Evolutionary conservation across 1,284 basidiomycete genomes (phyloP), one percentile per base, ranked within the genome.

Genomic region (Trichosporon sp.): DNA sequence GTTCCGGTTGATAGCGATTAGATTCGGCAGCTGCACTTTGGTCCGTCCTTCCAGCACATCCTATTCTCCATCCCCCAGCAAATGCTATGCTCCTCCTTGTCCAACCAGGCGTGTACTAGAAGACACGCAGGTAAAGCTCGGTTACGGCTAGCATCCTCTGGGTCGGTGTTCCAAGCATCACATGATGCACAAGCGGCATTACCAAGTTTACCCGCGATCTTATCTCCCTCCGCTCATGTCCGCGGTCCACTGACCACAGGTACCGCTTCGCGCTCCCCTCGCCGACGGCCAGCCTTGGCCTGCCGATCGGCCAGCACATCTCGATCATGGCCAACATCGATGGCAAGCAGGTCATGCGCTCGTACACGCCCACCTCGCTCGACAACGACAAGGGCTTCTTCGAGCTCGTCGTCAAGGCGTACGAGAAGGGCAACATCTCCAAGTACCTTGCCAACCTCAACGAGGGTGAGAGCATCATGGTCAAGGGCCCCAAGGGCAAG

Each of bases 401-500:
- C 81, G 95, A 99, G 83, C 89, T 99, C 69, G 88, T 99, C 77
- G 91, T 99, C 86, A 99, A 99, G 90, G 94, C 94, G 6, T 99
- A 99, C 82, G 95, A 97, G 80, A 91, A 94, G 82, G 97, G 97
- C 71, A 99, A 98, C 86, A 92, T 99, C 80, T 98, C 96, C 23
- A 89, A 90, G 74, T 88, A 92, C 84, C 87, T 97, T 77, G 88
- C 88, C 56, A 85, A 88, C 64, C 87, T 95, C 82, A 94, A 91
- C 76, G 86, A 95, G 72, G 94, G 94, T 69, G 90, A 97, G 83
- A 89, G 87, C 53, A 86, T 98, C 76, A 89, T 90, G 76, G 88
- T 99, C 86, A 97, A 94, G 83, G 96, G 96, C 3, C 96, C 96
- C 76, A 98, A 94, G 85, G 96, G 96, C 71, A 91, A 93, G 85